These are phyloP conservation scores for Prinsepia uniflora DNA, from an alignment of 306 rosid genomes.

Conservation along the genomic window DNA sequence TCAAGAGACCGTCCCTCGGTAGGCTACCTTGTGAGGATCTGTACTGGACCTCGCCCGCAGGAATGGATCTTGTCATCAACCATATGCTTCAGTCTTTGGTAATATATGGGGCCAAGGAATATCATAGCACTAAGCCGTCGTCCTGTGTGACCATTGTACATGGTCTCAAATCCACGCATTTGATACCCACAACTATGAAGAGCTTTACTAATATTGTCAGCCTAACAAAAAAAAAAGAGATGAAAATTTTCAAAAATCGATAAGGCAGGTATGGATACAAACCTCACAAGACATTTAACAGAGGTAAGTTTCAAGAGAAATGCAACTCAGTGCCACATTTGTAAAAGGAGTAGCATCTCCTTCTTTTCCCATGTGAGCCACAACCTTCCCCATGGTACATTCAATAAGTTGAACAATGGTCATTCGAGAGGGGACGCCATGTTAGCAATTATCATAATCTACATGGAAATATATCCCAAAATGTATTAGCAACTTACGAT, in stretches of 20 bases:
- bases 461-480: too few species aligned
- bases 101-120: slow-evolving; percentile 95
- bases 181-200: slow-evolving; percentile 96
- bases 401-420: slow-evolving; percentile 98
- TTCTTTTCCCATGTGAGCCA: slow-evolving; percentile 98
- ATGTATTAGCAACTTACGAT: too few species aligned
- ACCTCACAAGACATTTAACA: neutral
- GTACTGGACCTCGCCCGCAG: slow-evolving; percentile 96
- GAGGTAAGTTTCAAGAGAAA: neutral
- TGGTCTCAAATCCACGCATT: slow-evolving; percentile 99
- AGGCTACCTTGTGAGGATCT: slow-evolving; percentile 96
- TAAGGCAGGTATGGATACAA: neutral
- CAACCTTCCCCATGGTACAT: slow-evolving; percentile 99
- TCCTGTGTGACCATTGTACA: slow-evolving; percentile 97
- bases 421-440: slow-evolving; percentile 99
- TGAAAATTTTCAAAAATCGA: neutral
- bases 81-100: slow-evolving; percentile 95
- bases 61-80: slow-evolving; percentile 98
- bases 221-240: slow-evolving; percentile 44
- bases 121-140: slow-evolving; percentile 82
- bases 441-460: too few species aligned
- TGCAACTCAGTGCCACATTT: slow-evolving; percentile 81
- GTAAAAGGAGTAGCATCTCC: slow-evolving; percentile 99
- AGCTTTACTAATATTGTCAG: slow-evolving; percentile 92
- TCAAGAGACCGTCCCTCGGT: slow-evolving; percentile 97